A percentile compares a stretch with the other conserved stretches of the same genome.
phyloP scores from a whole-genome alignment of 371 early-diverging fungal species.

The Umbelopsis sp. region DNA sequence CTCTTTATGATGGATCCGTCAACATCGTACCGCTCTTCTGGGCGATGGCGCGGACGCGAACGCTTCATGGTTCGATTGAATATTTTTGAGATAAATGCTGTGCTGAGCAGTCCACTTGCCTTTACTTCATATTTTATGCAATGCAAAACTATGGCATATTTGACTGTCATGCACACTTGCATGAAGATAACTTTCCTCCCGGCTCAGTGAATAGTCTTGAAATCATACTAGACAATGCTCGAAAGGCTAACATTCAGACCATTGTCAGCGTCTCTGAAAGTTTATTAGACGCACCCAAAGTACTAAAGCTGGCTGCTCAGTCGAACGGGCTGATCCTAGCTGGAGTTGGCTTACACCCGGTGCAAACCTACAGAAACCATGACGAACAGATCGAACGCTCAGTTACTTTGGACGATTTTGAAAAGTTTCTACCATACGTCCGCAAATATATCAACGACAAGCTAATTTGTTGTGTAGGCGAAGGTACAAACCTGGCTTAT shows the following conservation, averaged over 20 bases:
- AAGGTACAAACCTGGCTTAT: constrained; percentile 27
- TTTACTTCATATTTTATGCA: not conserved
- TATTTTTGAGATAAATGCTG: too few relatives aligned
- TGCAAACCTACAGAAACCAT: constrained; percentile 38
- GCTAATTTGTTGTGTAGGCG: constrained; percentile 51
- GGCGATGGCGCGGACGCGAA: not conserved
- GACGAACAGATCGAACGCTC: constrained; percentile 37
- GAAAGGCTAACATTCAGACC: constrained; percentile 35
- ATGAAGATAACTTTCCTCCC: constrained; percentile 39
- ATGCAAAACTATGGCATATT: constrained; percentile 30
- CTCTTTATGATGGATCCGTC: constrained; percentile 43
- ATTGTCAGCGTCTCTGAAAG: constrained; percentile 51
- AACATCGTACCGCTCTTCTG: constrained; percentile 39
- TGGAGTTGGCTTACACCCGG: constrained; percentile 52
- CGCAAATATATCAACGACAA: constrained; percentile 29
- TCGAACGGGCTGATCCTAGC: constrained; percentile 45
- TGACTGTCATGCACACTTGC: constrained; percentile 56
- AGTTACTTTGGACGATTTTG: constrained; percentile 37
- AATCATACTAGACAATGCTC: constrained; percentile 34
- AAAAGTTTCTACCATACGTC: constrained; percentile 43
- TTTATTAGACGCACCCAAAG: constrained; percentile 43
- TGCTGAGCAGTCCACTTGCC: too few relatives aligned
- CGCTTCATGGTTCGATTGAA: not conserved
- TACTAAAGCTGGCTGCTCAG: constrained; percentile 38
- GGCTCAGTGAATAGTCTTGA: constrained; percentile 19